Percentiles rank a stretch among this genome's conserved stretches.
These are phyloP conservation scores for Globisporangium nunn DNA, from an alignment of 352 stramenopile genomes.

Conservation along the genomic window DNA sequence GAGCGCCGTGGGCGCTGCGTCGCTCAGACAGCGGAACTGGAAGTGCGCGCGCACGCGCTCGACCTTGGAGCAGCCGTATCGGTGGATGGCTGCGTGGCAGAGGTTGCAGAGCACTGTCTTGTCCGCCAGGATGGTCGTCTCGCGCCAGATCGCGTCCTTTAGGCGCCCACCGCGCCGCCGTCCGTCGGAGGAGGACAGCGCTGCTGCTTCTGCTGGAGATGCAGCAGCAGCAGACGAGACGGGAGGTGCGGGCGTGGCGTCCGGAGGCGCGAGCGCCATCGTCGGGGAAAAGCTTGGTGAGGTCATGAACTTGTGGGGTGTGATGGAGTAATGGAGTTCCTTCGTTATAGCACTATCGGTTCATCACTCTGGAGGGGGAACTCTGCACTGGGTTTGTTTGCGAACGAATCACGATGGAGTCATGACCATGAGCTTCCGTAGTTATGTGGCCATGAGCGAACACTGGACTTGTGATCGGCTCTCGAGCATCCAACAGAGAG, in stretches of 20 bases:
- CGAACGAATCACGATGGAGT: too few relatives aligned
- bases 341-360: not conserved
- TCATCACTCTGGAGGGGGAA: too few relatives aligned
- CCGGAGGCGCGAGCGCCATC: not conserved
- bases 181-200: not conserved
- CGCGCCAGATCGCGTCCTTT: slow-evolving; percentile 47
- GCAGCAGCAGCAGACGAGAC: not conserved
- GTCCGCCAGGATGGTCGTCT: slow-evolving; percentile 45
- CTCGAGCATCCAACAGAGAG: too few relatives aligned
- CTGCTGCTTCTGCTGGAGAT: not conserved
- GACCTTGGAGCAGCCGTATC: slow-evolving; percentile 60
- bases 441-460: too few relatives aligned
- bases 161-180: slow-evolving; percentile 44
- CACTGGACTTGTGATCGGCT: too few relatives aligned
- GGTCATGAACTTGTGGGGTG: not conserved
- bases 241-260: not conserved
- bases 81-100: slow-evolving; percentile 57
- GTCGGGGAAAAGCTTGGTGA: not conserved
- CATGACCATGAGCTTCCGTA: too few relatives aligned
- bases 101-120: slow-evolving; percentile 67
- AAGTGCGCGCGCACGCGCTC: slow-evolving; percentile 69
- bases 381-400: too few relatives aligned
- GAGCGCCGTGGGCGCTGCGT: not conserved
- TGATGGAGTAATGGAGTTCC: not conserved
- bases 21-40: slow-evolving; percentile 39